phyloP scores from a whole-genome alignment of 2,329 filamentous ascomycete species.

The Penicillium sp. region DNA sequence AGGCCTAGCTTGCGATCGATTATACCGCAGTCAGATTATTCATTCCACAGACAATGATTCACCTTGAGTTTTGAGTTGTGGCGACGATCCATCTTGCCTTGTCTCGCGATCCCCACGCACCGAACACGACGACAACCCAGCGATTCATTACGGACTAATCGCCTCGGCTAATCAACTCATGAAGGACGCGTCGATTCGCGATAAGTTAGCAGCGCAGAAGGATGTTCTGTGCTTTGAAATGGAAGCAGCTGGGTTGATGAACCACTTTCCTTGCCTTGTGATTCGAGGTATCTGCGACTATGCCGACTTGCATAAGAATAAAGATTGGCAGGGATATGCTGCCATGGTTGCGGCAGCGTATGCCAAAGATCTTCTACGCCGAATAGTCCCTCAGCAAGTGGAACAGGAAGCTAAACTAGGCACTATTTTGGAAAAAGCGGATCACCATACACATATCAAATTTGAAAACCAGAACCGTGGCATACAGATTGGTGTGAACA shows the following conservation, averaged over 20 bases:
- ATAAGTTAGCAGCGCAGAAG: not conserved
- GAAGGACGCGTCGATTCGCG: not conserved
- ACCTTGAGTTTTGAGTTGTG: not conserved
- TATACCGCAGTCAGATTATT: not conserved
- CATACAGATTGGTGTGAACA: not conserved
- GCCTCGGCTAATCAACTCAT: not conserved
- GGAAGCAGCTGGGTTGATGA: conserved; percentile 1
- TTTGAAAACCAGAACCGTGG: not conserved
- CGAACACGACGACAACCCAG: not conserved
- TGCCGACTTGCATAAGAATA: conserved; percentile 1
- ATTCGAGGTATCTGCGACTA: conserved; percentile 6
- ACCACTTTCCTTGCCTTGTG: not conserved
- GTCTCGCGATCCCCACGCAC: not conserved
- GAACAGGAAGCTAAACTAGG: not conserved
- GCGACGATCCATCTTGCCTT: not conserved
- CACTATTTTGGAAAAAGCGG: not conserved
- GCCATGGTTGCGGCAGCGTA: not conserved
- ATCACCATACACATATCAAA: not conserved
- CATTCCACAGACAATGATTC: not conserved
- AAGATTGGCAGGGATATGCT: not conserved
- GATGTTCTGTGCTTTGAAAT: not conserved
- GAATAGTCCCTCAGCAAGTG: not conserved
- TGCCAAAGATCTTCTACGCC: not conserved
- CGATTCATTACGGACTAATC: not conserved
- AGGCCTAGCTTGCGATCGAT: not conserved